A percentile compares a stretch with the other conserved stretches of the same genome.
phyloP scores from a whole-genome alignment of 768 basidiomycete species.

The Ramaria rubella region DNA sequence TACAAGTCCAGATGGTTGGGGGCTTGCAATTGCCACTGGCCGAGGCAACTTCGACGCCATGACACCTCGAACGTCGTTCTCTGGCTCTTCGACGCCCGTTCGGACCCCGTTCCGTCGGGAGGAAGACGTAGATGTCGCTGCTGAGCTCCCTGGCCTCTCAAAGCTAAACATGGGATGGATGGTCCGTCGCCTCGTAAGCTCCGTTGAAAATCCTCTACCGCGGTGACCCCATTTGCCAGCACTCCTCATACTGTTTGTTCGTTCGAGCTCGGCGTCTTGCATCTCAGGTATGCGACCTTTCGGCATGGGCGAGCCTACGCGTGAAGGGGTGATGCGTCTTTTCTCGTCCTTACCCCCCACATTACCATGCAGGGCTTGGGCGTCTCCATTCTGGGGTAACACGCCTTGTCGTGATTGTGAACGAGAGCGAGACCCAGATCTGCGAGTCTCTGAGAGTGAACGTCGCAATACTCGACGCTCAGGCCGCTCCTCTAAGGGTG shows the following conservation, averaged over 20 bases:
- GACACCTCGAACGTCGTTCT: neutral
- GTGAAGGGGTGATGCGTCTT: neutral
- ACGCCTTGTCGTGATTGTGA: neutral
- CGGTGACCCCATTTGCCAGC: conserved; percentile 9
- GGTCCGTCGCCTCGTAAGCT: conserved; percentile 5
- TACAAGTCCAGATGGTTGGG: neutral
- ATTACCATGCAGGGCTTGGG: neutral
- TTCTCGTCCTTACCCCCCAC: neutral
- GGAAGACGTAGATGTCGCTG: neutral
- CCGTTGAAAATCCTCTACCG: neutral
- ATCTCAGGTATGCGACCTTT: neutral
- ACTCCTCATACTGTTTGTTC: conserved; percentile 5
- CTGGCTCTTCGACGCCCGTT: neutral
- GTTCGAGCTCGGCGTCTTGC: neutral
- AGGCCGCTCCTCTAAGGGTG: neutral
- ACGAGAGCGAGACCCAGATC: neutral
- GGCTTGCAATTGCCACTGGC: neutral
- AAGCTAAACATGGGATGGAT: conserved; percentile 11
- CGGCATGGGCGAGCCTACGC: conserved; percentile 7
- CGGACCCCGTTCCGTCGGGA: neutral
- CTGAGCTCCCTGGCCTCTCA: conserved; percentile 6
- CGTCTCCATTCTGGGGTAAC: neutral
- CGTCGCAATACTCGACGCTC: neutral
- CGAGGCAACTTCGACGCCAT: neutral
- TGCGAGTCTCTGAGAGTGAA: conserved; percentile 1